phyloP scores from a whole-genome alignment of 345 rosid genomes.

The Garcia nutans region DNA sequence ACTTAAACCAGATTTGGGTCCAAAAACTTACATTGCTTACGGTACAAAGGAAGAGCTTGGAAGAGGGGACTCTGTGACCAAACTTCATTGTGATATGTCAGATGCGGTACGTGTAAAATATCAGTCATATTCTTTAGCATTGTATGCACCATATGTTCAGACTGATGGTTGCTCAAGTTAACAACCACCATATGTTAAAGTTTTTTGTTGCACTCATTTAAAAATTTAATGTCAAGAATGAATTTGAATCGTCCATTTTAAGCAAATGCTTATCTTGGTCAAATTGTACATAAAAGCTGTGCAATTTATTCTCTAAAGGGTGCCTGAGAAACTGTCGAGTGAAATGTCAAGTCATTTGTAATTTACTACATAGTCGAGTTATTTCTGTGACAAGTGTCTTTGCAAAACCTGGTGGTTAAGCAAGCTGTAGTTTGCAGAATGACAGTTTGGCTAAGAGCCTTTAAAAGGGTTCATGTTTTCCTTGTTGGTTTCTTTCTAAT shows the following conservation, averaged over 20 bases:
- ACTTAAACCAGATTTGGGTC: conserved; percentile 87
- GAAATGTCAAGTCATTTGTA: neutral
- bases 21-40: conserved; percentile 89
- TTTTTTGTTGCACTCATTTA: neutral
- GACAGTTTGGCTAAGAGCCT: neutral
- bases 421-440: neutral
- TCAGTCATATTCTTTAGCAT: neutral
- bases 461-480: neutral
- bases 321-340: no score
- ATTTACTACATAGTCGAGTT: neutral
- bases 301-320: neutral
- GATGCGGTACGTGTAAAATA: conserved; percentile 65
- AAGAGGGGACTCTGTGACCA: conserved; percentile 93
- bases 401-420: no score
- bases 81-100: conserved; percentile 89
- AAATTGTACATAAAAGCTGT: neutral
- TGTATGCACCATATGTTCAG: neutral
- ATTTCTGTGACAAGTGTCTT: neutral
- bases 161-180: neutral
- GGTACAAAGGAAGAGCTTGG: conserved; percentile 75
- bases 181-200: neutral
- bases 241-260: neutral
- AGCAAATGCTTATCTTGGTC: neutral
- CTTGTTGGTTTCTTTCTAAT: neutral
- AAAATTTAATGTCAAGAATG: neutral